Evolutionary conservation across 495 filamentous ascomycete genomes (phyloP).

Genomic region (Penicillium riverlandense): DNA sequence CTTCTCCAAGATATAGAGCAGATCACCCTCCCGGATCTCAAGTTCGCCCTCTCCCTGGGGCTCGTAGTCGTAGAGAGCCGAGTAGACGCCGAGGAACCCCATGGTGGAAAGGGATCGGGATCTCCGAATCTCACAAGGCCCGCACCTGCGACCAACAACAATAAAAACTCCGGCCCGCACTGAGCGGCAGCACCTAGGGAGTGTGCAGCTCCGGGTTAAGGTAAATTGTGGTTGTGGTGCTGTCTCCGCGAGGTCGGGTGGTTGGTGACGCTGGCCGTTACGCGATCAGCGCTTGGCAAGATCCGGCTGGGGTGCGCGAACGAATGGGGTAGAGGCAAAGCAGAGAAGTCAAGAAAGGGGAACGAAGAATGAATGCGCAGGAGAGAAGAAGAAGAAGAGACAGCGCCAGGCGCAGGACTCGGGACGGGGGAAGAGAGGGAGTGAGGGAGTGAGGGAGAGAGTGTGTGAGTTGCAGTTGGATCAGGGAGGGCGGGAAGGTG

Average conservation of each 20-base stretch:
- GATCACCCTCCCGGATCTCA: conserved; percentile 77
- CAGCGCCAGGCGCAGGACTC: neutral
- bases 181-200: conserved; percentile 12
- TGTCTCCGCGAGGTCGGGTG: conserved; percentile 5
- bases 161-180: too few species aligned
- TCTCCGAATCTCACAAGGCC: neutral
- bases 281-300: conserved; percentile 20
- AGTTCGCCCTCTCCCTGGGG: conserved; percentile 88
- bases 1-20: conserved; percentile 90
- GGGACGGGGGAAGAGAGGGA: conserved; percentile 4
- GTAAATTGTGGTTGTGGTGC: conserved; percentile 4
- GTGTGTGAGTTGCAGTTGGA: conserved; percentile 8
- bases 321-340: neutral
- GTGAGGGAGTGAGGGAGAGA: conserved; percentile 1
- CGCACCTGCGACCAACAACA: too few species aligned
- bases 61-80: conserved; percentile 86
- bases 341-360: neutral
- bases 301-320: neutral
- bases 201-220: conserved; percentile 5
- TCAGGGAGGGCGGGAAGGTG: conserved; percentile 21
- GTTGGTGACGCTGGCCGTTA: conserved; percentile 15
- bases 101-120: conserved; percentile 27
- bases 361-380: conserved; percentile 3
- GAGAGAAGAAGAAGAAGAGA: neutral
- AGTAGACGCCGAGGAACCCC: conserved; percentile 87